Conservation (phyloP, 2,329 filamentous ascomycete species). For the Cladosporium sp. region DNA sequence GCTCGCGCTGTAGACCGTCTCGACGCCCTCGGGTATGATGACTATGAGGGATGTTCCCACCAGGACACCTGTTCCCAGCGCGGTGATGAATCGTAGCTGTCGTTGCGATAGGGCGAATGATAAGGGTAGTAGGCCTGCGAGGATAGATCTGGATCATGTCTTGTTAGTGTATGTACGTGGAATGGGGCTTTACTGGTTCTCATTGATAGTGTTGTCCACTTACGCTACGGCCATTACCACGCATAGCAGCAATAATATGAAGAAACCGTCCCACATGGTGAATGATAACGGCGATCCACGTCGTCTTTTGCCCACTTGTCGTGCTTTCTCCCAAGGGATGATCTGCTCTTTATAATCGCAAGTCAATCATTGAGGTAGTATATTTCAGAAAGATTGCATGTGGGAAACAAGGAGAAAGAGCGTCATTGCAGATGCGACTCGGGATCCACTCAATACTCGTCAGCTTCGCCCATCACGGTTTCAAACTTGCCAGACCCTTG, state of each 20-base stretch:
- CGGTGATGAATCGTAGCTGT: conserved; percentile 83
- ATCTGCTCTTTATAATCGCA: not conserved
- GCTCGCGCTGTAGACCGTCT: conserved; percentile 69
- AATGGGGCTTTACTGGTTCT: not conserved
- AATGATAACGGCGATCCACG: not conserved
- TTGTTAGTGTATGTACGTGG: conserved; percentile 15
- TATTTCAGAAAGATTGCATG: not conserved
- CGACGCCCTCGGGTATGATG: conserved; percentile 94
- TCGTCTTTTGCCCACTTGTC: not conserved
- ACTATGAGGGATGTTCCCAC: conserved; percentile 95
- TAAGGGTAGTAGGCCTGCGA: conserved; percentile 85
- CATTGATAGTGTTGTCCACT: conserved; percentile 25
- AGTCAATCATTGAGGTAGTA: not conserved
- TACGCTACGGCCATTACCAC: conserved; percentile 62
- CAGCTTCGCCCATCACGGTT: not conserved
- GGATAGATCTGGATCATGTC: conserved; percentile 67
- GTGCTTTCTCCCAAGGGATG: not conserved
- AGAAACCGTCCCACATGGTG: conserved; percentile 57
- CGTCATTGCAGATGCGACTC: not conserved
- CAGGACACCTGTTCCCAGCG: conserved; percentile 87
- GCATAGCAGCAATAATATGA: conserved; percentile 62
- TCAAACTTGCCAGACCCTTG: not conserved
- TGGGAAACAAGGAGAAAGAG: not conserved
- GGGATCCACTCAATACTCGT: not conserved
- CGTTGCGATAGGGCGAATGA: conserved; percentile 83